phyloP scores from a whole-genome alignment of 2,329 filamentous ascomycete genomes.

The Colletotrichum karsti region DNA sequence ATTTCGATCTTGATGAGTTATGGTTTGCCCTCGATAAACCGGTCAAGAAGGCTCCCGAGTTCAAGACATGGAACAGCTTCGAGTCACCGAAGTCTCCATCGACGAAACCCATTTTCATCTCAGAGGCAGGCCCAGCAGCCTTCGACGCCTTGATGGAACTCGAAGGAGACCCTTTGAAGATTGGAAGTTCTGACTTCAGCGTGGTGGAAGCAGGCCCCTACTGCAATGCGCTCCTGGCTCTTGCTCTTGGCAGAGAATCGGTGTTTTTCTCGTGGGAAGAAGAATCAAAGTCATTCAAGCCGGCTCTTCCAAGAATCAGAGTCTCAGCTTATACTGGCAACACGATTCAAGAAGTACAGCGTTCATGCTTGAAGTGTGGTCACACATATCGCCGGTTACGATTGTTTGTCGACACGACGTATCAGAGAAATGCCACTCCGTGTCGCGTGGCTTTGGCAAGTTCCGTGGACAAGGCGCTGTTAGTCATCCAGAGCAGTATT shows the following conservation, averaged over 20 bases:
- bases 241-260: conserved; percentile 77
- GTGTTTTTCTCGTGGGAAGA: conserved; percentile 73
- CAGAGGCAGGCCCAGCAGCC: conserved; percentile 71
- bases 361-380: conserved; percentile 56
- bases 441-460: conserved; percentile 62
- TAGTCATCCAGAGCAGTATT: conserved; percentile 58
- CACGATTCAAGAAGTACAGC: conserved; percentile 55
- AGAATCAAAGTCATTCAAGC: conserved; percentile 60
- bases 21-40: conserved; percentile 56
- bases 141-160: conserved; percentile 71
- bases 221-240: conserved; percentile 66
- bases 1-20: conserved; percentile 40
- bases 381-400: conserved; percentile 55
- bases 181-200: conserved; percentile 47
- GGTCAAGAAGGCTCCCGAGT: conserved; percentile 44
- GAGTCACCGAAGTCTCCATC: conserved; percentile 49
- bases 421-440: conserved; percentile 51
- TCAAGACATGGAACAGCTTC: conserved; percentile 78
- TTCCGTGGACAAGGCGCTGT: conserved; percentile 56
- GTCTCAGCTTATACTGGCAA: conserved; percentile 65
- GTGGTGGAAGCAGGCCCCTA: conserved; percentile 60
- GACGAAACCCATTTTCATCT: conserved; percentile 63
- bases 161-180: conserved; percentile 47
- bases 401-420: conserved; percentile 55
- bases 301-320: conserved; percentile 54